Base-by-base conservation (phyloP, 345 rosid genomes). In the Eucalyptus fibrosa region DNA sequence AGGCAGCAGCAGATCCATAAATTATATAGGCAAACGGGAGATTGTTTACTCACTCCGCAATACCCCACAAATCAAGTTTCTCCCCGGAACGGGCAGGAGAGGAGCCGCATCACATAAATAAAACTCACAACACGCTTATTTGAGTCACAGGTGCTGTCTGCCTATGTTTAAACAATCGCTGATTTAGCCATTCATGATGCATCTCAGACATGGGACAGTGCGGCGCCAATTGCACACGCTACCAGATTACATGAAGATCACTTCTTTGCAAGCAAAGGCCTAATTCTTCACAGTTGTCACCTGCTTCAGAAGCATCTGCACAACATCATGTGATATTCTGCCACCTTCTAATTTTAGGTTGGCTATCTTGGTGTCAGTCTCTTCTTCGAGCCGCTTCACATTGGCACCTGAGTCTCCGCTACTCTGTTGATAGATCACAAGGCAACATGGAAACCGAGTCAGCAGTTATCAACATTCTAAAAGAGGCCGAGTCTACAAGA, bases 331-430 rank as follows among this genome's bases (percentile, higher is more conserved):
- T 47, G 98, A 95, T 90, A 97, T 95, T 91, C 95, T 94, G 23
- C 94, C 67, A 26, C 94, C 95, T 87, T 95, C 94, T 3, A 72
- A 89, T 90, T 94, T 94, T 90, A 96, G 93, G 92, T 94, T 94
- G 17, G 91, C 83, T 82, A 96, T 97, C 92, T 96, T 97, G 85
- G 86, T 88, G 11, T 94, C 96, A 24, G 99, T 97, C 94, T 97
- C 99, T 88, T 90, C 88, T 89, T 97, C 99, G 51, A 97, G 95
- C 90, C 99, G 92, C 95, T 97, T 96, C 93, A 97, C 99, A 88
- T 97, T 97, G 37, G 98, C 98, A 89, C 99, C 99, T 5, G 98
- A 97, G 90, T 96, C 97, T 89, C 99, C 99, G 32, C 97, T 96
- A 60, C 96, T 96, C 97, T 97, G 97, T 89, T 89, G 40, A 32